Conservation (phyloP, 2,329 filamentous ascomycete genomes). For the Hymenoscyphus fraxineus region DNA sequence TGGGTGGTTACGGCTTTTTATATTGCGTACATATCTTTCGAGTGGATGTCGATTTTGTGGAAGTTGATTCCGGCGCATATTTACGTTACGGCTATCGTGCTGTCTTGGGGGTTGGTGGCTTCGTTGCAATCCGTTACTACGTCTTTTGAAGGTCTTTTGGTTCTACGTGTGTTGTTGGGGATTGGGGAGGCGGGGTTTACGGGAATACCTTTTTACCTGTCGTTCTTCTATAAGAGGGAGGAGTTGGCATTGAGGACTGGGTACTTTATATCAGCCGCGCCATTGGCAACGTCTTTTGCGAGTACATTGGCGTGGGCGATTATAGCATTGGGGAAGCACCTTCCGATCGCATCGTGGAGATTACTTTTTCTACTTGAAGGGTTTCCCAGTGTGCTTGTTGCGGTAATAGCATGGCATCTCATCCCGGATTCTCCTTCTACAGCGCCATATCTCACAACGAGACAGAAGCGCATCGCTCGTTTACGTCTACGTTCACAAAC, state of each 20-base stretch:
- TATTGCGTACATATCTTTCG: conserved; percentile 58
- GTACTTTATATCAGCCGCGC: conserved; percentile 82
- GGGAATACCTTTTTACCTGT: conserved; percentile 60
- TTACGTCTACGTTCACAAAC: conserved; percentile 55
- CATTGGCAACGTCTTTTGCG: conserved; percentile 76
- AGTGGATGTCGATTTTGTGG: conserved; percentile 64
- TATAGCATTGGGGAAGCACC: conserved; percentile 59
- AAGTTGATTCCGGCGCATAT: conserved; percentile 56
- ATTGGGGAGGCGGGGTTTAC: conserved; percentile 64
- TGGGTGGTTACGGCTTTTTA: conserved; percentile 62
- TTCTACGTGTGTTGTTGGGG: conserved; percentile 54
- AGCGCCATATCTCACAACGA: conserved; percentile 58
- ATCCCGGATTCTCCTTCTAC: conserved; percentile 72
- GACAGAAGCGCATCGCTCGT: conserved; percentile 66
- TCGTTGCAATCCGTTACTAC: conserved; percentile 66
- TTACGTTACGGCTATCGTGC: conserved; percentile 59
- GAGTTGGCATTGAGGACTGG: conserved; percentile 84
- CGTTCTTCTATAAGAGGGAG: conserved; percentile 59
- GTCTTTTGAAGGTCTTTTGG: conserved; percentile 58
- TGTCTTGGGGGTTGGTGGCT: conserved; percentile 75
- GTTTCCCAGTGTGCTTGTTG: conserved; percentile 74
- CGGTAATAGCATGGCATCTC: conserved; percentile 67
- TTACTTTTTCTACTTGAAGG: conserved; percentile 80
- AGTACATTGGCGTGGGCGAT: conserved; percentile 78
- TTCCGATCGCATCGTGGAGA: conserved; percentile 79